Evolutionary conservation across 2,329 filamentous ascomycete genomes (phyloP).

Genomic region (Epichloe uncinata): DNA sequence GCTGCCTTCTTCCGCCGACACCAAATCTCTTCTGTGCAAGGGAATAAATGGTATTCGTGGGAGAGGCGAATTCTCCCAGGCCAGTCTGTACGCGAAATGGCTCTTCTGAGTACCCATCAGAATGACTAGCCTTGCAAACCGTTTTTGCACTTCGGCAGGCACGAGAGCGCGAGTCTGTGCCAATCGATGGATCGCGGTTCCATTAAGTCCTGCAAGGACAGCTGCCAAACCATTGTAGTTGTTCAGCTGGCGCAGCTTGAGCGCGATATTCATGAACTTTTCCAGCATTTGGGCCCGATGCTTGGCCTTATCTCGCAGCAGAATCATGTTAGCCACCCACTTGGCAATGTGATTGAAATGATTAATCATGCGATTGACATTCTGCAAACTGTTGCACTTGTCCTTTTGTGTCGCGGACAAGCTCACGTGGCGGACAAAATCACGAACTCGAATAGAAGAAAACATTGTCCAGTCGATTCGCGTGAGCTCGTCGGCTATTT

Average conservation of each 20-base stretch:
- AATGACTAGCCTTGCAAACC: slow-evolving; percentile 77
- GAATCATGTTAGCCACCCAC: slow-evolving; percentile 71
- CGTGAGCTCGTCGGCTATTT: slow-evolving; percentile 82
- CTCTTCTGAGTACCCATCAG: slow-evolving; percentile 90
- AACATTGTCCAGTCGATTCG: slow-evolving; percentile 98
- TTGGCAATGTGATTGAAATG: slow-evolving; percentile 81
- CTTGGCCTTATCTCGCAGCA: slow-evolving; percentile 90
- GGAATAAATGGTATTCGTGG: slow-evolving; percentile 91
- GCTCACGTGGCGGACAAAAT: slow-evolving; percentile 84
- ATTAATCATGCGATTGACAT: slow-evolving; percentile 87
- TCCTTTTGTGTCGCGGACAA: slow-evolving; percentile 58
- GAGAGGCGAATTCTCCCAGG: slow-evolving; percentile 88
- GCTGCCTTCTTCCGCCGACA: slow-evolving; percentile 86
- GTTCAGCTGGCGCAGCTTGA: slow-evolving; percentile 78
- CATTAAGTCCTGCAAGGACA: slow-evolving; percentile 83
- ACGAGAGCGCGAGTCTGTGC: slow-evolving; percentile 67
- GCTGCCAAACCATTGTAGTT: slow-evolving; percentile 97
- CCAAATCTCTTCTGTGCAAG: slow-evolving; percentile 75
- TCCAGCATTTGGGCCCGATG: slow-evolving; percentile 84
- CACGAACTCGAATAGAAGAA: slow-evolving; percentile 81
- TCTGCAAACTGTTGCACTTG: slow-evolving; percentile 62
- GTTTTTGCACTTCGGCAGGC: slow-evolving; percentile 56
- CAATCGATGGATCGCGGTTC: slow-evolving; percentile 73
- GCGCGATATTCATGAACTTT: slow-evolving; percentile 86
- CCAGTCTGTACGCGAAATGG: slow-evolving; percentile 88